Base-by-base conservation (phyloP, 805 yeast genomes). In the Kazachstania taianensis region DNA sequence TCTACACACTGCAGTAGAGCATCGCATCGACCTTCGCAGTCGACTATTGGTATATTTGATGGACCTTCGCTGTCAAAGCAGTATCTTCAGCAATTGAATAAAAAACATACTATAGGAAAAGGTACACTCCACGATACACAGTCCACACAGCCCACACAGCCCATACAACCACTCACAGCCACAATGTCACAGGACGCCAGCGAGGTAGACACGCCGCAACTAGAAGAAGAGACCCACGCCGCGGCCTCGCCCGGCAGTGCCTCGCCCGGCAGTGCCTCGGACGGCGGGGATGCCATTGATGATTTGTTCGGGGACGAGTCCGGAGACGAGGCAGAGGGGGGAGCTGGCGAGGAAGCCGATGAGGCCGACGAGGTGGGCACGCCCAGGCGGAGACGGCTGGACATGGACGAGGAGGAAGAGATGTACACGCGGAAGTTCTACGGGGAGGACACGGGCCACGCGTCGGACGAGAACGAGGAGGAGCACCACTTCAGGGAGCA, bases 281-380 rank as follows among this genome's bases (percentile, higher is more conserved):
- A 42, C 17, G 46, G 44, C 14, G 64, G 54, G 4, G 69, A 57
- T n/a, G 65, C 55, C 23, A 48, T 62, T 45, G 65, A 58, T 41
- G 66, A 69, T 42, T 48, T 70, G 49, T 67, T 67, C 44, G 67
- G 67, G 9, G 65, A 60, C 17, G 63, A 54, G 10, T 55, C 54
- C 10, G 53, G 51, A 3, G 61, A 46, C 3, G 51, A 45, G n/a
- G 41, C 37, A 2, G 48, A 51, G n/a, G 50, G 40, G 6, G 47
- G 43, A 20, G 23, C 27, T 7, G 31, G 31, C 4, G 53, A 53
- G 9, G 55, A 50, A 4, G 49, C 48, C 12, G 45, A 33, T n/a
- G 42, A 33, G n/a, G 44, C 35, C 22, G 49, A 43, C 2, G 36
- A 39, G 14, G 44, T 35, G 3, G 46, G 40, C 15, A 51, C 28